Conservation (phyloP, 257 asterid genomes). For the Fraxinus quadrangulata region DNA sequence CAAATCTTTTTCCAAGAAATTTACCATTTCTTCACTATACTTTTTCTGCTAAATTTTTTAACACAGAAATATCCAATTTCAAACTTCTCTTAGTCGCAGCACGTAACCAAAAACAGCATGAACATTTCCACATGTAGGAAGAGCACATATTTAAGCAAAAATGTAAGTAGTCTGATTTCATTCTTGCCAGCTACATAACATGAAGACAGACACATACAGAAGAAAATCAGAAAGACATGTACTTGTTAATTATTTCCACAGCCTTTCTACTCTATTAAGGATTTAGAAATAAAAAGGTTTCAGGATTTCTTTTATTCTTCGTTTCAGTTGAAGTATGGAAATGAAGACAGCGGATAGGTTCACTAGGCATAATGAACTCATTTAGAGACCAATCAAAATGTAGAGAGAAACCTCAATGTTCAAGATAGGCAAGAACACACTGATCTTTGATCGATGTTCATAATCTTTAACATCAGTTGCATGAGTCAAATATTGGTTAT, state of each 20-base stretch:
- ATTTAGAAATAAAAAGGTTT: background rate
- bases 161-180: background rate
- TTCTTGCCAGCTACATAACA: background rate
- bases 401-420: background rate
- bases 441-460: background rate
- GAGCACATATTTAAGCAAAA: background rate
- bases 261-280: background rate
- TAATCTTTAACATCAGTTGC: constrained; percentile 2
- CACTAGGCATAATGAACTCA: background rate
- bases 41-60: background rate
- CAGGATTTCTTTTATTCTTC: background rate
- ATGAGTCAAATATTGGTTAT: background rate
- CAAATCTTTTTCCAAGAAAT: background rate
- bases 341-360: background rate
- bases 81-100: background rate
- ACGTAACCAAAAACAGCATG: background rate
- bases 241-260: background rate
- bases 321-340: background rate
- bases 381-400: background rate
- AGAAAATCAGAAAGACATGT: background rate
- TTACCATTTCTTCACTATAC: background rate
- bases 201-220: background rate
- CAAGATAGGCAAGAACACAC: background rate
- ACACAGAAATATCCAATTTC: background rate
- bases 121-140: background rate